These are phyloP conservation scores for Cytospora mali DNA, from an alignment of 2,329 filamentous ascomycete species.

Conservation along the genomic window DNA sequence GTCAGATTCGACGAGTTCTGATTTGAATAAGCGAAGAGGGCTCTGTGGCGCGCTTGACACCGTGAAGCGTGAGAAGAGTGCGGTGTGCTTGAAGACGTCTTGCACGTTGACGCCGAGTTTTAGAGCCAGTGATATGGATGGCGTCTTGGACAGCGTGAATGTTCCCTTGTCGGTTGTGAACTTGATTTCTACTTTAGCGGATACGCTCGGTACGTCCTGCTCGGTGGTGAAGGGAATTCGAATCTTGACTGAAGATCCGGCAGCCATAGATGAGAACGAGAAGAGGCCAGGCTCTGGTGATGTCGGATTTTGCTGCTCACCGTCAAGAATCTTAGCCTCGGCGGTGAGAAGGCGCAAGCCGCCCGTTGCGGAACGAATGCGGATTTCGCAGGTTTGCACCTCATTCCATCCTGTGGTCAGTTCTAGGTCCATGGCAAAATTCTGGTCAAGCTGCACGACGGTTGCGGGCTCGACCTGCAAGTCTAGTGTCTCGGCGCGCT, in stretches of 20 bases:
- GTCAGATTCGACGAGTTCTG: slow-evolving; percentile 70
- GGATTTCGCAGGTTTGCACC: slow-evolving; percentile 60
- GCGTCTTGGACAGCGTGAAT: slow-evolving; percentile 65
- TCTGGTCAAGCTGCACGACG: slow-evolving; percentile 76
- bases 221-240: slow-evolving; percentile 83
- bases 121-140: slow-evolving; percentile 71
- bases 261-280: slow-evolving; percentile 49
- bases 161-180: slow-evolving; percentile 70
- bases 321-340: slow-evolving; percentile 56
- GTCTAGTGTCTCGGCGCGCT: slow-evolving; percentile 68
- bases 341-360: slow-evolving; percentile 65
- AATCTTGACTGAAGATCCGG: slow-evolving; percentile 56
- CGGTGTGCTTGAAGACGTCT: slow-evolving; percentile 84
- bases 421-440: slow-evolving; percentile 75
- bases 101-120: slow-evolving; percentile 95
- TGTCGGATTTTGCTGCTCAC: slow-evolving; percentile 46
- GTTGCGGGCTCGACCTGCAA: slow-evolving; percentile 68
- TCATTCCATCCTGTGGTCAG: slow-evolving; percentile 76
- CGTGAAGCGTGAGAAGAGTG: slow-evolving; percentile 86
- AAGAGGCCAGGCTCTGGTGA: slow-evolving; percentile 54
- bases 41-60: slow-evolving; percentile 78
- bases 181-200: slow-evolving; percentile 73
- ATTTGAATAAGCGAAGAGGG: slow-evolving; percentile 73
- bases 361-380: slow-evolving; percentile 65
- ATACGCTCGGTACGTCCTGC: slow-evolving; percentile 70